Base-by-base conservation (phyloP, 352 stramenopile species). In the Phytophthora hybrid region DNA sequence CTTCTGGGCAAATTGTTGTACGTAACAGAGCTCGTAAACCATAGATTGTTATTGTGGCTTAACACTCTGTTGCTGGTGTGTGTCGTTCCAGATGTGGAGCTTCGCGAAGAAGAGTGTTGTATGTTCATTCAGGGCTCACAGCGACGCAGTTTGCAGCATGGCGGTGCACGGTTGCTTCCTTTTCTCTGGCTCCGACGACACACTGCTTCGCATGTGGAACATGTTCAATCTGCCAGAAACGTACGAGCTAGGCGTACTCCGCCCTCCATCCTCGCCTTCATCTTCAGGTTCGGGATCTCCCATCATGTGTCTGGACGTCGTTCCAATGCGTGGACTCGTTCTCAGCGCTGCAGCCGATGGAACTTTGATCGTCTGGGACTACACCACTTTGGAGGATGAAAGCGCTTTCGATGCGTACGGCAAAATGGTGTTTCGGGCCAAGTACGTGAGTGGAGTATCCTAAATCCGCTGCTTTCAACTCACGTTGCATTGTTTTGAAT, bases 121-220 rank as follows among this genome's bases (percentile, higher is more conserved):
- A 18, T 75, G 70, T n/a, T 73, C 69, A 1, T 83, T 92, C 69
- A 88, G 84, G 39, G 84, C 78, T 2, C 87, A 94, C 59, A 71
- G 61, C 2, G 84, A 95, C 11, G 63, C 74, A 8, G 73, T 93
- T 23, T 79, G 75, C 7, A 82, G 81, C 26, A 73, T 95, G n/a
- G 71, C 64, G 0, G 59, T 89, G 23, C 85, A 93, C 51, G 88
- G 86, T 3, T 90, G 82, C 51, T 92, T 95, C 62, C 69, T 95
- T n/a, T 92, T 92, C 71, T 93, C 88, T 0, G 83, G 86, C 18
- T 95, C 88, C 1, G 88, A 95, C 14, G 88, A 95, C 53, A 69
- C 71, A 11, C 69, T 82, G 1, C 58, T 95, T 56, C 73, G 76
- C 5, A 89, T 95, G 57, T 95, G 84, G 88, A 95, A 95, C 59